phyloP scores from a whole-genome alignment of 257 asterid species.

The Gardenia jasminoides region DNA sequence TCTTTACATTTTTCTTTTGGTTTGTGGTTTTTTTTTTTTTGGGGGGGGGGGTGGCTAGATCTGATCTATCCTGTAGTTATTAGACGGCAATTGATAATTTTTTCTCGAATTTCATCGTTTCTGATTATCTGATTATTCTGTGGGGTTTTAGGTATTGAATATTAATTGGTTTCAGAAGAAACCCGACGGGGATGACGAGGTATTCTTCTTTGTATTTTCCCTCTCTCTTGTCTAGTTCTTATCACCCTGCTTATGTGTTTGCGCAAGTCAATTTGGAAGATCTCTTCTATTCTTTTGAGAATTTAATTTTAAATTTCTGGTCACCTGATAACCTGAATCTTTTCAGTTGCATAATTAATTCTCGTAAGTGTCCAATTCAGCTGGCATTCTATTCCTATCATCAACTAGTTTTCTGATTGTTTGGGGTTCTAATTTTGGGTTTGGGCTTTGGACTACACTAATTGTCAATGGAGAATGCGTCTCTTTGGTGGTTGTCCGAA shows the following conservation, averaged over 20 bases:
- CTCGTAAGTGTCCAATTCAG: not conserved
- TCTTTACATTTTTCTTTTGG: too few species aligned
- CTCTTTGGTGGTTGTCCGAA: too few species aligned
- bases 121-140: not conserved
- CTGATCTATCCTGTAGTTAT: conserved; percentile 9
- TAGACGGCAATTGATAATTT: not conserved
- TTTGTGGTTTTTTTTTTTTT: not conserved
- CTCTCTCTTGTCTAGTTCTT: not conserved
- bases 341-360: too few species aligned
- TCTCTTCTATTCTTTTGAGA: not conserved
- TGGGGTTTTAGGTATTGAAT: conserved; percentile 52
- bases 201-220: conserved; percentile 13
- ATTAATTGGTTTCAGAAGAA: conserved; percentile 92
- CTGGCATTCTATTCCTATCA: not conserved
- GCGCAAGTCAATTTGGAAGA: not conserved
- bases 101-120: not conserved
- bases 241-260: not conserved
- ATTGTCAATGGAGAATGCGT: too few species aligned
- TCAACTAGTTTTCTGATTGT: not conserved
- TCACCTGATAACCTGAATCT: not conserved
- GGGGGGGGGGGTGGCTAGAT: too few species aligned
- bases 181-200: conserved; percentile 82
- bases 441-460: not conserved
- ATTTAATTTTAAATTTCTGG: too few species aligned
- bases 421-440: not conserved